Conservation (phyloP, 1,139 yeast species). For the Petasospora fabianii region DNA sequence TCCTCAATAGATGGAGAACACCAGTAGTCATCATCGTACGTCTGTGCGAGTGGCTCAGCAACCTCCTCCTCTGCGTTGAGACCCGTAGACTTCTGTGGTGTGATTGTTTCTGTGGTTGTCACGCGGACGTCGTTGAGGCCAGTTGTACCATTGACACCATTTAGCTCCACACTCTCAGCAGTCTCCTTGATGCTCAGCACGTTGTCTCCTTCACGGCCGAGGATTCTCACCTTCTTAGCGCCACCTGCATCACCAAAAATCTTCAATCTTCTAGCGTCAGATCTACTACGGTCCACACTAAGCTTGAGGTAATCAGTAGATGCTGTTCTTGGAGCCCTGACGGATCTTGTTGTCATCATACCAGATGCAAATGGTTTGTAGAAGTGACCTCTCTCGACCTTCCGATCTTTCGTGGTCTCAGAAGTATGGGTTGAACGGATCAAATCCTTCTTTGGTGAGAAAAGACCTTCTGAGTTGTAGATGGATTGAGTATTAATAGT, state of each 20-base stretch:
- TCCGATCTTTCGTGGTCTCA: constrained; percentile 12
- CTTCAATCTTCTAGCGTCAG: constrained; percentile 36
- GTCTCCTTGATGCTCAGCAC: constrained; percentile 3
- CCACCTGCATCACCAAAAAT: constrained; percentile 32
- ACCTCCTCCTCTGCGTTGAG: constrained; percentile 6
- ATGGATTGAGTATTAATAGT: constrained; percentile 23
- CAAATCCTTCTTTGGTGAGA: constrained; percentile 31
- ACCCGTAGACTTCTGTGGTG: constrained; percentile 5
- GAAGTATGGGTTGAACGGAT: constrained; percentile 15
- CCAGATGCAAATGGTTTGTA: constrained; percentile 20
- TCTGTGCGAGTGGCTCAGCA: constrained; percentile 10
- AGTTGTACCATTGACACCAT: background rate
- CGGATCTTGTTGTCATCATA: constrained; percentile 14
- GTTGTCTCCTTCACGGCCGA: constrained; percentile 21
- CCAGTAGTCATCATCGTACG: constrained; percentile 54
- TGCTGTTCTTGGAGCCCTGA: constrained; percentile 15
- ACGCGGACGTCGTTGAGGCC: background rate
- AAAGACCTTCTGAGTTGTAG: constrained; percentile 33
- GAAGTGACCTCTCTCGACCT: constrained; percentile 9
- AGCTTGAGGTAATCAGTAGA: constrained; percentile 28
- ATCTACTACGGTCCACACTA: constrained; percentile 36
- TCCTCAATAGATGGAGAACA: constrained; percentile 66
- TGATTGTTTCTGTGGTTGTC: background rate
- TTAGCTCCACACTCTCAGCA: constrained; percentile 1
- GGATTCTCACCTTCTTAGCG: constrained; percentile 27